Evolutionary conservation across 1,284 basidiomycete genomes (phyloP).

Genomic region (Austroboletus rostrupii): DNA sequence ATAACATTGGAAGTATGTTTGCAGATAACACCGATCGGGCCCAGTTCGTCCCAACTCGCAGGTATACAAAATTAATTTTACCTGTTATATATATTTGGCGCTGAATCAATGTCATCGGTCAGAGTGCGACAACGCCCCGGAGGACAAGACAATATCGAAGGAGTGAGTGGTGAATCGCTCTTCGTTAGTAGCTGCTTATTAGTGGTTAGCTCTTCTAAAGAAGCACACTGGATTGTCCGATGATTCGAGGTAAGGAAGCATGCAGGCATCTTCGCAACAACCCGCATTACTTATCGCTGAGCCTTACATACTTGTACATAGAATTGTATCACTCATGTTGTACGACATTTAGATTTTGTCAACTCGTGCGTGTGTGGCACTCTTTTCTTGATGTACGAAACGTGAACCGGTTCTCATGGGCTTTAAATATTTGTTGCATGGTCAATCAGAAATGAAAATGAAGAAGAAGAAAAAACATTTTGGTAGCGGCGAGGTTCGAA

Average conservation of each 20-base stretch:
- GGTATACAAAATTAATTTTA: slow-evolving; percentile 34
- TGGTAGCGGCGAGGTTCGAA: slow-evolving; percentile 83
- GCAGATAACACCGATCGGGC: slow-evolving; percentile 35
- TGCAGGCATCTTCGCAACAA: neutral
- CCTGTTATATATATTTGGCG: neutral
- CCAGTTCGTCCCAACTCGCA: slow-evolving; percentile 63
- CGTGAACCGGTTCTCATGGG: too few species aligned
- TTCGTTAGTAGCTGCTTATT: slow-evolving; percentile 3
- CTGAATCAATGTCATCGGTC: neutral
- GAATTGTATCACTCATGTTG: neutral
- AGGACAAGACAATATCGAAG: slow-evolving; percentile 55
- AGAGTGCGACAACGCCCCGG: slow-evolving; percentile 62
- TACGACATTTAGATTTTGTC: too few species aligned
- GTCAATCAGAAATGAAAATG: neutral
- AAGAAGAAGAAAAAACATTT: slow-evolving; percentile 19
- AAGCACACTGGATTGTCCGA: neutral
- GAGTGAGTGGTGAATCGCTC: slow-evolving; percentile 37
- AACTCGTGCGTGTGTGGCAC: too few species aligned
- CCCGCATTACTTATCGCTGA: neutral
- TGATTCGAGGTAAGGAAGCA: neutral
- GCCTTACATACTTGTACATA: neutral
- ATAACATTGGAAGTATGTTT: slow-evolving; percentile 45
- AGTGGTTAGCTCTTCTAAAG: slow-evolving; percentile 25
- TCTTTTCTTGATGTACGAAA: too few species aligned
- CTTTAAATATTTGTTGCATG: neutral